These are phyloP conservation scores for Cinnamomum chago DNA, from an alignment of 164 flowering plant genomes.

Conservation along the genomic window DNA sequence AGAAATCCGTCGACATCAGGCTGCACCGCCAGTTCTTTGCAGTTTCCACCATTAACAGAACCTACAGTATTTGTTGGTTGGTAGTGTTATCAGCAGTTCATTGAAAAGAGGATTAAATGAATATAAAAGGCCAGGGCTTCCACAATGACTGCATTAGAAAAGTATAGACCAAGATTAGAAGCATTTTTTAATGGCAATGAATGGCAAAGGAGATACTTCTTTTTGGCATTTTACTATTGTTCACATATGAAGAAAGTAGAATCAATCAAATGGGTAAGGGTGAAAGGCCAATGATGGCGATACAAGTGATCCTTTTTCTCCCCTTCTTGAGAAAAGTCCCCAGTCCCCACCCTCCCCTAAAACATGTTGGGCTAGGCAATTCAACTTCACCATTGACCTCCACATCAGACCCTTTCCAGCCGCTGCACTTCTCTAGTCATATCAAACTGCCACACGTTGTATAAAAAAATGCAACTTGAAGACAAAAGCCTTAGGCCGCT, in stretches of 20 bases:
- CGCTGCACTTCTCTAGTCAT: too few species aligned
- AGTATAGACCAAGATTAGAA: neutral
- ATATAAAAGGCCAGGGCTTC: neutral
- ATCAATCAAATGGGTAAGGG: too few species aligned
- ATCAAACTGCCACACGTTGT: too few species aligned
- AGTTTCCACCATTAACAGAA: slow-evolving; percentile 75
- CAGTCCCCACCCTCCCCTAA: too few species aligned
- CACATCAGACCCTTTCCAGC: too few species aligned
- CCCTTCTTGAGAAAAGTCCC: too few species aligned
- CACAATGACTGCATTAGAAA: neutral
- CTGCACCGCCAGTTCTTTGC: slow-evolving; percentile 65
- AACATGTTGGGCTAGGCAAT: too few species aligned
- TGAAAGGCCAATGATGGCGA: too few species aligned
- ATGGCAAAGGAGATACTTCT: neutral
- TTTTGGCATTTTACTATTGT: neutral
- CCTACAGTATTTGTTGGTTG: slow-evolving; percentile 27
- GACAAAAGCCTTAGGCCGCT: too few species aligned
- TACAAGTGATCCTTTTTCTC: too few species aligned
- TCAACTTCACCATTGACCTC: too few species aligned
- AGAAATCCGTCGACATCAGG: slow-evolving; percentile 82
- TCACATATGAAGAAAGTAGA: neutral
- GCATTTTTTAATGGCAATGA: neutral
- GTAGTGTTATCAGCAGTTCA: neutral
- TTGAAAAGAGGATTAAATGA: neutral
- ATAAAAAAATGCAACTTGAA: too few species aligned